phyloP scores from a whole-genome alignment of 805 yeast genomes.

The Ogataea ganodermae region DNA sequence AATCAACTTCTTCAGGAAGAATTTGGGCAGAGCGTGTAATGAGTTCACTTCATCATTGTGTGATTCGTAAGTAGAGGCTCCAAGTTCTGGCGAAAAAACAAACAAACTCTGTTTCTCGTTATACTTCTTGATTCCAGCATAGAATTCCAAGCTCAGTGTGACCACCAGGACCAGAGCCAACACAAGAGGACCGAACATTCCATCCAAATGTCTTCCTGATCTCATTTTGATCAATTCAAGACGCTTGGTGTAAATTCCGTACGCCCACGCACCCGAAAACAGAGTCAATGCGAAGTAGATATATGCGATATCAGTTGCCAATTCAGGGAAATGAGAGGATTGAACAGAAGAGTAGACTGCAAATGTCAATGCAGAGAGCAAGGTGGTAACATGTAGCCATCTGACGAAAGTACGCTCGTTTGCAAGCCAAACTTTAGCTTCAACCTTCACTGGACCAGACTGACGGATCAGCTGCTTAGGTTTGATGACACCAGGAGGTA shows the following conservation, averaged over 20 bases:
- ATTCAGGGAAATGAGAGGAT: constrained; percentile 58
- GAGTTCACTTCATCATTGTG: constrained; percentile 21
- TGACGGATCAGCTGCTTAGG: constrained; percentile 81
- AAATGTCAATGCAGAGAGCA: constrained; percentile 83
- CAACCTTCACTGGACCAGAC: constrained; percentile 90
- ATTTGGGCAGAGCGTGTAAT: constrained; percentile 32
- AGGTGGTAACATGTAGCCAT: constrained; percentile 89
- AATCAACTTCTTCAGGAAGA: constrained; percentile 27
- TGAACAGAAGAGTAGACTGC: constrained; percentile 76
- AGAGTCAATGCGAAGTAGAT: constrained; percentile 77
- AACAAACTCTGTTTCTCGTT: constrained; percentile 25
- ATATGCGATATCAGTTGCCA: constrained; percentile 75
- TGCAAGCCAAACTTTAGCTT: constrained; percentile 98
- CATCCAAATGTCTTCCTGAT: constrained; percentile 86
- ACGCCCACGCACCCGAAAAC: constrained; percentile 89
- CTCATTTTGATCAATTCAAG: constrained; percentile 73
- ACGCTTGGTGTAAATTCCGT: constrained; percentile 70
- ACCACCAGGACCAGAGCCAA: constrained; percentile 68
- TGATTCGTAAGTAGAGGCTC: constrained; percentile 6
- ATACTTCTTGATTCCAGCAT: constrained; percentile 54
- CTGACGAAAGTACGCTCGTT: constrained; percentile 96
- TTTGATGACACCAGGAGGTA: constrained; percentile 87
- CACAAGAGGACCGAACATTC: constrained; percentile 83
- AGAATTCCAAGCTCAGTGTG: constrained; percentile 72
- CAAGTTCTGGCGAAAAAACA: constrained; percentile 8